Evolutionary conservation across 768 basidiomycete species (phyloP).

Genomic region (Boletus vinaceobasis): DNA sequence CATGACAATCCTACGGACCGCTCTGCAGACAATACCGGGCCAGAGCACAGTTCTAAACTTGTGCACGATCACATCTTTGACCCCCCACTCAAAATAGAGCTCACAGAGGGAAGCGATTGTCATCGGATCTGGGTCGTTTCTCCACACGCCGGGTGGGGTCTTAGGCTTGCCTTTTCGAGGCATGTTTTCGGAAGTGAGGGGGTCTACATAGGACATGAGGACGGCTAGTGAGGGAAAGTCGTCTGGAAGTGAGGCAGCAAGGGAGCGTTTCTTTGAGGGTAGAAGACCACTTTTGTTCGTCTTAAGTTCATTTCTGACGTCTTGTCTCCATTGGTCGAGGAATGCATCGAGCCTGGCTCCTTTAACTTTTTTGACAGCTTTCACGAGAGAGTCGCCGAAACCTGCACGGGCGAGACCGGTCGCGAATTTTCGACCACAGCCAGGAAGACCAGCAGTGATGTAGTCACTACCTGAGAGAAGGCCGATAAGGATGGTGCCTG

Average conservation of each 20-base stretch:
- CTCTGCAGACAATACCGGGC: constrained; percentile 67
- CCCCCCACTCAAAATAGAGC: constrained; percentile 90
- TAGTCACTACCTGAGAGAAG: constrained; percentile 92
- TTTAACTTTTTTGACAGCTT: constrained; percentile 51
- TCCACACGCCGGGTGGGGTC: constrained; percentile 43
- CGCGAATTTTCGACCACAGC: constrained; percentile 70
- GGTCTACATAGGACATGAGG: constrained; percentile 72
- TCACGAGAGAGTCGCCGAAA: constrained; percentile 65
- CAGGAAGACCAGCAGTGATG: constrained; percentile 60
- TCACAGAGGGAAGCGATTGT: constrained; percentile 80
- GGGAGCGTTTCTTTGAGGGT: constrained; percentile 58
- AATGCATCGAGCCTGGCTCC: constrained; percentile 48
- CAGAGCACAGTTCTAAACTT: constrained; percentile 83
- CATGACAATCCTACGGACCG: constrained; percentile 62
- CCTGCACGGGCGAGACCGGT: constrained; percentile 79
- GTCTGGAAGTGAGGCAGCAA: constrained; percentile 61
- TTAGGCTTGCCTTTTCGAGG: constrained; percentile 30
- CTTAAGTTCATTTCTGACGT: constrained; percentile 58
- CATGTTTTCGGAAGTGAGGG: constrained; percentile 67
- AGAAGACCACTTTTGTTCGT: constrained; percentile 66
- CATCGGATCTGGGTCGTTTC: constrained; percentile 61
- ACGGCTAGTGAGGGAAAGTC: constrained; percentile 73
- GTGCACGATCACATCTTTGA: constrained; percentile 75
- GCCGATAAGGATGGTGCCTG: constrained; percentile 79
- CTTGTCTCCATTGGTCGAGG: constrained; percentile 60